Base-by-base conservation (phyloP, 495 filamentous ascomycete genomes). In the Pyronema domesticum region DNA sequence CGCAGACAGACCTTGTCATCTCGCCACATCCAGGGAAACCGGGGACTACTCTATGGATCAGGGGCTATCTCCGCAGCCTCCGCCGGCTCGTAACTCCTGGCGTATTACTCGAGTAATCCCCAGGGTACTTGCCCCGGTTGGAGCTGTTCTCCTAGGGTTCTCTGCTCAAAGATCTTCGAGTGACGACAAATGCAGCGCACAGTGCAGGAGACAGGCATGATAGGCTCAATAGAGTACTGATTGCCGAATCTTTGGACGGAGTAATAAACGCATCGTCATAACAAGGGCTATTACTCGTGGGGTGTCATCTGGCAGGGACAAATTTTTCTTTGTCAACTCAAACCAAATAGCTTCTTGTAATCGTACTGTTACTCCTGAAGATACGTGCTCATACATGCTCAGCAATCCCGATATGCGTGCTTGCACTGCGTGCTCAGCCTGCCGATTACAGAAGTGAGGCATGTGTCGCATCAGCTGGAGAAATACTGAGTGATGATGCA, bases 131-230 rank as follows among this genome's bases (percentile, higher is more conserved):
- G n/a, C n/a, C n/a, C n/a, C n/a, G n/a, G n/a, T n/a, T n/a, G n/a
- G n/a, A 5, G 23, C 2, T 30, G 23, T 30, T 30, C 1, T 30
- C 23, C 23, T 30, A 30, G 23, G 23, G 23, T 30, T 30, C 5
- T 30, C 5, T 30, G 23, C 23, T n/a, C 85, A 71, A 0, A 86
- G 87, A 30, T 75, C 73, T 11, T 73, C 74, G 47, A 93, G 70
- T 7, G 85, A 79, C 35, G 89, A 68, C 39, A 94, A 82, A 54
- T 81, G 76, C 52, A 94, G 65, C 1, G 39, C 39, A 17, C 39
- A 42, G 39, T 42, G 39, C 39, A 42, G 11, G 39, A 17, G 11
- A 13, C 1, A 42, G 11, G 39, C 39, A 42, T 42, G 7, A 42
- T 17, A 42, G 11, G 15, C 39, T 42, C 39, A 42, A 42, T 42